Evolutionary conservation across 306 rosid genomes (phyloP), one percentile per base, ranked within the genome.

Genomic region (Biancaea sappan): DNA sequence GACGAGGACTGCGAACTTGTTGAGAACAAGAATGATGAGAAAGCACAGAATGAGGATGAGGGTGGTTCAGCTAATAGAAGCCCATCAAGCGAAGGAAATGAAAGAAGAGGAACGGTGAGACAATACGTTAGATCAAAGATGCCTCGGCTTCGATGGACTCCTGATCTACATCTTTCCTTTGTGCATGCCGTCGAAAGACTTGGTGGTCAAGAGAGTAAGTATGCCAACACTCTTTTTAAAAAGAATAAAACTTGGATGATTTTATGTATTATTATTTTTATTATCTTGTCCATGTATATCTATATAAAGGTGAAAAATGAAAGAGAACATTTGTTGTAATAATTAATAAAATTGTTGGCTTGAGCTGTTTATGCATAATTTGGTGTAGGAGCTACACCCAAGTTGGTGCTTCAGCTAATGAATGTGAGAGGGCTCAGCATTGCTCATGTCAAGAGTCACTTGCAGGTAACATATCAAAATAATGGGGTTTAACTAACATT

Each of bases 71-170:
- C 18, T 18, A 58, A 70, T 57, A 77, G 41, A 12, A 75, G 78
- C 28, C 19, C 38, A 24, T 24, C 77, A 2, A 48, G 22, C 18
- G 81, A 85, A 52, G 83, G 64, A 34, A 77, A 82, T 68, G 83
- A 77, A 38, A 71, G 84, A 69, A 83, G 73, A 46, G 63, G 64
- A 10, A 72, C 63, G 22, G 91, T 89, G 8, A 86, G 98, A 81
- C 90, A 85, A 31, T 86, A 93, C 67, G 87, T 88, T 56, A 74
- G 97, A 77, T 94, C 97, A 4, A 91, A 88, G 80, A 76, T 89
- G 88, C 96, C 96, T 41, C 78, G 97, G 72, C 98, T 91, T 56
- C 87, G 96, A 3, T 91, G 98, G 97, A 94, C 97, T 71, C 92
- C 93, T 50, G 86, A 94, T 29, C 98, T 94, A 52, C 98, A 89